Evolutionary conservation across 2,329 filamentous ascomycete species (phyloP), one percentile per base, ranked within the genome.

Genomic region (Westerdykella ornata): DNA sequence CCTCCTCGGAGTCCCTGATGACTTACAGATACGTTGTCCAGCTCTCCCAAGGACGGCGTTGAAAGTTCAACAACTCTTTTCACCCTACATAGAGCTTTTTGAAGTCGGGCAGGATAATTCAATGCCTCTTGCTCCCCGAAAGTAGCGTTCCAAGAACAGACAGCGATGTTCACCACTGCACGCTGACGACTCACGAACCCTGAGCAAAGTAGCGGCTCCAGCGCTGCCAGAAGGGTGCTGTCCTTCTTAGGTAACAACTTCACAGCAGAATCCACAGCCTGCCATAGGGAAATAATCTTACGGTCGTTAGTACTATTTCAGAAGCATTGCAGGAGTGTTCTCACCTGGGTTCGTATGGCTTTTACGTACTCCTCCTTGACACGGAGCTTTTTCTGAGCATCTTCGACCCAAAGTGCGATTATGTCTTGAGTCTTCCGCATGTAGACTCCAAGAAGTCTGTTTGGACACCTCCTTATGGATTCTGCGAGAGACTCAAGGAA

Each of bases 101-200:
- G 79, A 4, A 95, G 70, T 20, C 69, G 70, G 9, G 75, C 64
- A 0, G 88, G 84, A 62, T 86, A 90, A 17, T 77, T 67, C 1
- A 88, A 57, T 4, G 68, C 67, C 3, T 77, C 70, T 30, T 77
- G 73, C 13, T 75, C 68, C 15, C 80, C 80, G 55, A 87, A 88
- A 0, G 81, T 75, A 0, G 66, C 60, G 51, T 88, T 89, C 88
- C 88, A 96, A 46, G 76, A 72, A 13, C 65, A 57, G 18, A 81
- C 70, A 2, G 78, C 74, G 3, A 58, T 58, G 35, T 76, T 76
- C 9, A 72, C 70, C 8, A 76, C 70, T 3, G 60, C 63, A 35
- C 66, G 69, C 47, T 76, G 72, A 5, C 68, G 68, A 34, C 76
- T 80, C 16, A 69, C 59, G 19, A 82, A 71, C 2, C 74, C 75